These are phyloP conservation scores for Cyclanthera cordifolia DNA, from an alignment of 306 rosid genomes.

Conservation along the genomic window DNA sequence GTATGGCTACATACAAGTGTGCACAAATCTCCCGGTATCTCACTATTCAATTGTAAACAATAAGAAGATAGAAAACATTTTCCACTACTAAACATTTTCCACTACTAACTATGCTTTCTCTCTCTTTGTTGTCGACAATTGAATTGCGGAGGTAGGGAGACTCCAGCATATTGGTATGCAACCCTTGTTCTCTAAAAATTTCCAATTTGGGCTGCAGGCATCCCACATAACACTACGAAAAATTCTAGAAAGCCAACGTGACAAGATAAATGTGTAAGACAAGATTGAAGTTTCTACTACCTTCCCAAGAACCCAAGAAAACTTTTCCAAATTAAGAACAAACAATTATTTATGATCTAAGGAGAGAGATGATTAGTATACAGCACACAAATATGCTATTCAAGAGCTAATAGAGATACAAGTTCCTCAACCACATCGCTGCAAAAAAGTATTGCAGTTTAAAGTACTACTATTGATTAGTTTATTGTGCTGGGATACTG, in stretches of 20 bases:
- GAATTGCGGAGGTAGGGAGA: too few relatives aligned
- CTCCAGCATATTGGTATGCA: too few relatives aligned
- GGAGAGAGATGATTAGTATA: not conserved
- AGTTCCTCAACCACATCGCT: conserved; percentile 2
- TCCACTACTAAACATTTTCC: too few relatives aligned
- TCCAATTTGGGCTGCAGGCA: not conserved
- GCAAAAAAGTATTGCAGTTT: not conserved
- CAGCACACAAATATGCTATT: not conserved
- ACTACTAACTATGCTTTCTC: too few relatives aligned
- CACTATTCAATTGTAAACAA: too few relatives aligned
- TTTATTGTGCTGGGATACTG: not conserved
- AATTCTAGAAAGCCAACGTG: not conserved
- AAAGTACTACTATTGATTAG: not conserved
- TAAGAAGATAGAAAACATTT: too few relatives aligned
- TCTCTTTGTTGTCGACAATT: too few relatives aligned
- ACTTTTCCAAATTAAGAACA: not conserved
- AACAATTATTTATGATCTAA: not conserved
- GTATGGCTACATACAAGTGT: too few relatives aligned
- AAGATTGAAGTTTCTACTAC: not conserved
- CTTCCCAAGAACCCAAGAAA: not conserved
- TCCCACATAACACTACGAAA: not conserved
- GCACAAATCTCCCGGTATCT: too few relatives aligned
- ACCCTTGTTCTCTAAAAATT: not conserved
- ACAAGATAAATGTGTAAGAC: not conserved
- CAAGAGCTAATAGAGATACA: not conserved